These are phyloP conservation scores for Arctium lappa DNA, from an alignment of 129 eudicot species.

Conservation along the genomic window DNA sequence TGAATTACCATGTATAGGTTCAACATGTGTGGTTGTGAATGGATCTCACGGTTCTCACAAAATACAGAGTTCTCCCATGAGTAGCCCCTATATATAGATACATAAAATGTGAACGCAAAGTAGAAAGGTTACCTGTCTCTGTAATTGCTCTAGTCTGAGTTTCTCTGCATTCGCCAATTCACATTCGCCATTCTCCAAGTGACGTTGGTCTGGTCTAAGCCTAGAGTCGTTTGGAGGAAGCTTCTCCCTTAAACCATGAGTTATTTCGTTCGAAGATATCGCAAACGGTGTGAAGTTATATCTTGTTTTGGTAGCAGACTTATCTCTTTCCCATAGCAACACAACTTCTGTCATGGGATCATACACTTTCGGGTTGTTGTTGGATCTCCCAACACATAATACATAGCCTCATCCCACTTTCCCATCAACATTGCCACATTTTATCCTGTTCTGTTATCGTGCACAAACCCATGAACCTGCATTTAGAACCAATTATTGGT, in stretches of 20 bases:
- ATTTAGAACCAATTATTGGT: neutral
- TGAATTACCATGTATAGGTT: no score
- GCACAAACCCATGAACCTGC: constrained; percentile 93
- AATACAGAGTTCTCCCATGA: no score
- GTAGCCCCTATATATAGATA: no score
- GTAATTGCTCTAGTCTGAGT: constrained; percentile 82
- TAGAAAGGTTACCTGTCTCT: constrained; percentile 62
- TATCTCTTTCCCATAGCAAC: constrained; percentile 92
- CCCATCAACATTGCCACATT: constrained; percentile 91
- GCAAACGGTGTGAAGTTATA: constrained; percentile 93
- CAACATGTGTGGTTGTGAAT: no score
- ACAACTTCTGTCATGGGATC: constrained; percentile 98
- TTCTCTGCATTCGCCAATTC: constrained; percentile 86
- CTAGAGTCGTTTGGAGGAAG: constrained; percentile 96
- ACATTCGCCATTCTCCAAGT: constrained; percentile 86
- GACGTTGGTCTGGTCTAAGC: constrained; percentile 91
- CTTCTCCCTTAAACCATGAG: constrained; percentile 59
- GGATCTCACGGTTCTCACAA: no score
- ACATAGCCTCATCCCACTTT: constrained; percentile 98
- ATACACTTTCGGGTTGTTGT: constrained; percentile 86
- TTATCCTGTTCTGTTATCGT: constrained; percentile 84
- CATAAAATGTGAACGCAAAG: neutral
- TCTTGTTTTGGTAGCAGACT: constrained; percentile 69
- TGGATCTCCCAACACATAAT: constrained; percentile 95
- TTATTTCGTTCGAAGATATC: constrained; percentile 80